Conservation (phyloP, 2,329 filamentous ascomycete genomes). For the Botrytis paeoniae region DNA sequence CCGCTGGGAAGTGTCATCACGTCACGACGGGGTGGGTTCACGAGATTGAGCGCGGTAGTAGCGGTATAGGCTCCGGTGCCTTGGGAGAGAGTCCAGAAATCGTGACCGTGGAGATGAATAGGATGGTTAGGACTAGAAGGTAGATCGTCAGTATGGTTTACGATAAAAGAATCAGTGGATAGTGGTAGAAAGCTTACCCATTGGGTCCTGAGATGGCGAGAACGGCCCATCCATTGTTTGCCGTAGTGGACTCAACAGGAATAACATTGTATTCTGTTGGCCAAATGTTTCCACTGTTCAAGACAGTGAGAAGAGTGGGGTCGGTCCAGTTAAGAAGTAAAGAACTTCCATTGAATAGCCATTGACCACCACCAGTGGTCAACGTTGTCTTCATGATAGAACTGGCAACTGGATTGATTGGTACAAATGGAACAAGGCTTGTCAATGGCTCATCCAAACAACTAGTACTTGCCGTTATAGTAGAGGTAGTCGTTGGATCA, state of each 20-base stretch:
- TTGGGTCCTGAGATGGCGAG: conserved; percentile 32
- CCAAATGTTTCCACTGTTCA: conserved; percentile 33
- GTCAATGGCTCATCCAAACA: conserved; percentile 36
- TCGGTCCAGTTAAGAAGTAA: conserved; percentile 47
- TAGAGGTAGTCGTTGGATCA: conserved; percentile 33
- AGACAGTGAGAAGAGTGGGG: conserved; percentile 44
- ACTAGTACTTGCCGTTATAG: conserved; percentile 24
- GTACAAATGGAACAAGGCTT: conserved; percentile 34
- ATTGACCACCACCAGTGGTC: conserved; percentile 41
- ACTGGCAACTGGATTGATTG: conserved; percentile 27
- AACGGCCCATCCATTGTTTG: conserved; percentile 28
- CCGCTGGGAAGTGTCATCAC: conserved; percentile 45
- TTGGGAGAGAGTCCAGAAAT: conserved; percentile 48
- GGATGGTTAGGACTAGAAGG: conserved; percentile 29
- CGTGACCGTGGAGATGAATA: conserved; percentile 51
- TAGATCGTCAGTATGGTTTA: neutral
- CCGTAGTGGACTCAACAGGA: conserved; percentile 41
- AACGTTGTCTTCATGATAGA: conserved; percentile 23
- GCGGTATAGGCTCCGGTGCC: conserved; percentile 41
- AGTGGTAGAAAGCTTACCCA: conserved; percentile 34
- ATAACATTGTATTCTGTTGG: conserved; percentile 35
- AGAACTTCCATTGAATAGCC: conserved; percentile 48
- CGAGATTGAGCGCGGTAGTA: conserved; percentile 35
- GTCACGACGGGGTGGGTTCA: conserved; percentile 54
- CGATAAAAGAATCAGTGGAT: conserved; percentile 11